Conservation (phyloP, 139 green algal genomes). For the Micromonas pusilla region DNA sequence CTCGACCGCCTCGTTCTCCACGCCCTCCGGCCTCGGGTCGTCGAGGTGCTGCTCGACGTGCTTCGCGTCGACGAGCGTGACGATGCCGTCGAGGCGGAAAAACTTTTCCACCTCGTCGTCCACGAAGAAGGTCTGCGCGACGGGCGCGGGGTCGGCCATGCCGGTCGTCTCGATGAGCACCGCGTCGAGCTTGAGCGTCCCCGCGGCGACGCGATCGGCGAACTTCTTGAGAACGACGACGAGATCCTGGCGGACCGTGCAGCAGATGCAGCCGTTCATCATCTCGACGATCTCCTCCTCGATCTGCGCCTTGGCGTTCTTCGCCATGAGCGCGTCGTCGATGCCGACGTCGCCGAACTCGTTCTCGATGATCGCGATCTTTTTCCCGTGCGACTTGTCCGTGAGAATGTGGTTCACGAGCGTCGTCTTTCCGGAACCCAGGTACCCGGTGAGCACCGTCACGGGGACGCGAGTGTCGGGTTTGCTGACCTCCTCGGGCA, state of each 20-base stretch:
- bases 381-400: conserved; percentile 40
- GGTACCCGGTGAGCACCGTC: conserved; percentile 90
- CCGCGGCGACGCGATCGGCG: conserved; percentile 5
- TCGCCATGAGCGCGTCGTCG: conserved; percentile 53
- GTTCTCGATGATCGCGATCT: conserved; percentile 39
- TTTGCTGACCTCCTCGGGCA: not conserved
- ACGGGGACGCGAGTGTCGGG: conserved; percentile 54
- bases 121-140: conserved; percentile 83
- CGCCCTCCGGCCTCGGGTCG: conserved; percentile 68
- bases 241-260: conserved; percentile 55
- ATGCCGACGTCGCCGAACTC: conserved; percentile 95
- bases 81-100: conserved; percentile 51
- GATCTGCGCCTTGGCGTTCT: conserved; percentile 34
- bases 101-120: conserved; percentile 54
- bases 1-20: conserved; percentile 65
- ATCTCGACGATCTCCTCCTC: conserved; percentile 75
- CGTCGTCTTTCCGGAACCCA: conserved; percentile 76
- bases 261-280: conserved; percentile 94
- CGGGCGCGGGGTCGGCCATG: conserved; percentile 73
- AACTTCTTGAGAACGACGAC: conserved; percentile 31
- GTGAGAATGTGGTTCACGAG: conserved; percentile 90
- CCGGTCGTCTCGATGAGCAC: conserved; percentile 81
- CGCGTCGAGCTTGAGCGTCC: conserved; percentile 53
- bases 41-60: conserved; percentile 72
- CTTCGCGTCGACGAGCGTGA: conserved; percentile 74